Base-by-base conservation (phyloP, 2,329 filamentous ascomycete species). In the Aspergillus bombycis region DNA sequence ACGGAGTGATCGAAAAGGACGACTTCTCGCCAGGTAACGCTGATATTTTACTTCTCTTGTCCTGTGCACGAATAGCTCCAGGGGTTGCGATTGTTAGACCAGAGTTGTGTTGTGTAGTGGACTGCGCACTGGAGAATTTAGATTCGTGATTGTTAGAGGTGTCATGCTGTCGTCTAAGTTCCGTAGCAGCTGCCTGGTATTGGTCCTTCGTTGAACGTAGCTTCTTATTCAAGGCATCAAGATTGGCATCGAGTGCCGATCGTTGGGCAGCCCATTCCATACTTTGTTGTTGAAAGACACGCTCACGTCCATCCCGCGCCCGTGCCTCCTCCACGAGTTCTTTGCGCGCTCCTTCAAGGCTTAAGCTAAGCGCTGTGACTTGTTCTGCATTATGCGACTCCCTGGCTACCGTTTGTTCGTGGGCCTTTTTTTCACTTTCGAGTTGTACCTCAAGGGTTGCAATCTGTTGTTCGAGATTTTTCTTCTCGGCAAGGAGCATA, bases 1-100 rank as follows among this genome's bases (percentile, higher is more conserved):
- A 97, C 0, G 94, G 94, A 0, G 94, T 98, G 67, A 97, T 93
- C 4, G 93, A 97, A 77, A 98, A 97, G 3, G 86, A 89, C 0
- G 94, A 97, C 77, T 97, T 97, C 73, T 96, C 92, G 34, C 91
- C 93, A 6, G 91, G 82, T 61, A 88, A 80, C 1, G 86, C 84
- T 43, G 86, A 85, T 23, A 88, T 85, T 32, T 81, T 76, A 55
- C 81, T 84, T 61, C 83, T 81, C 74, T 88, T 89, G 77, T 89
- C 91, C 26, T 80, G 77, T 54, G 75, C 68, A 43, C 75, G 72
- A 52, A 80, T 74, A 53, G 81, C 81, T 48, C 83, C 83, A 21
- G 84, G 84, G 0, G 84, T 86, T 52, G 81, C 82, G 68, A 86
- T 83, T 11, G 77, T 80, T 56, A 81, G 75, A 58, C 82, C 80